Evolutionary conservation across 2,329 filamentous ascomycete genomes (phyloP).

Genomic region (Xylariomycetidae sp.): DNA sequence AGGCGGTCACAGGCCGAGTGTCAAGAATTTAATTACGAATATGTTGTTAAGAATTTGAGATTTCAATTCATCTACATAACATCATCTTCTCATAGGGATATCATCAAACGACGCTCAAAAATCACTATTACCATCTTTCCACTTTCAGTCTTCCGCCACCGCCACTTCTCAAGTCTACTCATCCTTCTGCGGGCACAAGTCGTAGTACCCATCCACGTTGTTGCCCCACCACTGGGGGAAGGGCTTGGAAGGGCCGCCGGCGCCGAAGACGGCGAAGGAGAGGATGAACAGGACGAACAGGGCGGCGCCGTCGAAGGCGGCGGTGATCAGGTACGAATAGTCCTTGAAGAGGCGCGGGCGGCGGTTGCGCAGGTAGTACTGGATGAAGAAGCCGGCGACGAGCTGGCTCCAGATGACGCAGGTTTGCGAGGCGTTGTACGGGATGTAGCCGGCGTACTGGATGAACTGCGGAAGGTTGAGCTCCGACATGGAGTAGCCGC

Average conservation of each 20-base stretch:
- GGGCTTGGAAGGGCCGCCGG: conserved; percentile 35
- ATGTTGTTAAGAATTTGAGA: no score
- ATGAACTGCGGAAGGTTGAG: conserved; percentile 52
- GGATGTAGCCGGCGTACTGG: conserved; percentile 49
- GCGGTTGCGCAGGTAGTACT: conserved; percentile 50
- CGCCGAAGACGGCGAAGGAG: conserved; percentile 53
- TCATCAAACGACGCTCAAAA: no score
- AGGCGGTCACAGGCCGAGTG: no score
- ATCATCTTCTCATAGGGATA: no score
- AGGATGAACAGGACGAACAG: conserved; percentile 46
- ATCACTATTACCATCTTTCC: no score
- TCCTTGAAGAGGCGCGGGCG: conserved; percentile 47
- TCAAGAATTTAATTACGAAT: no score
- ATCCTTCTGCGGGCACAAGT: conserved; percentile 1
- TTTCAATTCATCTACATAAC: no score
- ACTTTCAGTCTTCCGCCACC: no score
- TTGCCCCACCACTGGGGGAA: conserved; percentile 55
- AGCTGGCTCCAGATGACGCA: conserved; percentile 46
- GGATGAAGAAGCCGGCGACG: conserved; percentile 42
- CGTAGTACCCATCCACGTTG: conserved; percentile 1
- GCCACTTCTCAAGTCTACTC: no score
- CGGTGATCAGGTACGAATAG: conserved; percentile 48
- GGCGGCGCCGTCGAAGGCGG: conserved; percentile 48
- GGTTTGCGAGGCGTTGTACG: conserved; percentile 51
- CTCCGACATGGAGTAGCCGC: conserved; percentile 34